These are phyloP conservation scores for Microcera coccophila DNA, from an alignment of 2,329 filamentous ascomycete species.

Conservation along the genomic window DNA sequence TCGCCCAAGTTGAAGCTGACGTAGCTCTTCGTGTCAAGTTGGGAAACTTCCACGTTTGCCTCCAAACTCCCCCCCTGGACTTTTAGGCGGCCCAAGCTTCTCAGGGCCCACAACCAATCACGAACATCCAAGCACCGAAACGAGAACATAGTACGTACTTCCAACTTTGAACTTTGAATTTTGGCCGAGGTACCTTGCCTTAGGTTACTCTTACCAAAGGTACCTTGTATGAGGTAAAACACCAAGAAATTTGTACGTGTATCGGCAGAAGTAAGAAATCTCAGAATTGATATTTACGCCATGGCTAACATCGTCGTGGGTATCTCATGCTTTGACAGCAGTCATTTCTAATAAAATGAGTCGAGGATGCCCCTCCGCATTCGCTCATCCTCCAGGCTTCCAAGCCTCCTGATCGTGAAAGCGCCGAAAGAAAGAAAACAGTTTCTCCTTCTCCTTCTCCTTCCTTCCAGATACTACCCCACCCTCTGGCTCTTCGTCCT, in stretches of 20 bases:
- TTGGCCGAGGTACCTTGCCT: not conserved
- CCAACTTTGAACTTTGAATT: not conserved
- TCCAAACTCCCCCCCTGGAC: slow-evolving; percentile 21
- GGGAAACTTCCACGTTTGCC: slow-evolving; percentile 32
- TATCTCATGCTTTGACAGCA: slow-evolving; percentile 10
- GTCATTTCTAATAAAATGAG: slow-evolving; percentile 5
- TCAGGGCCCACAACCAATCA: slow-evolving; percentile 18
- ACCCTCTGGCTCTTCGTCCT: too few species aligned
- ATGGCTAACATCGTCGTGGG: slow-evolving; percentile 9
- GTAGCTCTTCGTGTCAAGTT: slow-evolving; percentile 15
- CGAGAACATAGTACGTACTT: not conserved
- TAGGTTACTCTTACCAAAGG: too few species aligned
- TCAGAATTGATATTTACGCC: slow-evolving; percentile 1
- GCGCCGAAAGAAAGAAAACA: not conserved
- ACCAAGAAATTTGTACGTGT: not conserved
- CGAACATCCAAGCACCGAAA: slow-evolving; percentile 8
- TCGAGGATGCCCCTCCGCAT: not conserved
- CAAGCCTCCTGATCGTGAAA: not conserved
- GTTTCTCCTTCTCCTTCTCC: not conserved
- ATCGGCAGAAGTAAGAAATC: not conserved
- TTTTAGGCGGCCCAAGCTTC: slow-evolving; percentile 25
- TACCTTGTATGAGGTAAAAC: too few species aligned
- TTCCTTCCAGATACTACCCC: not conserved
- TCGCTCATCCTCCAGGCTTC: not conserved
- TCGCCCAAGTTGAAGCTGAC: slow-evolving; percentile 22